Conservation (phyloP, 306 rosid genomes). For the Aeschynomene evenia region DNA sequence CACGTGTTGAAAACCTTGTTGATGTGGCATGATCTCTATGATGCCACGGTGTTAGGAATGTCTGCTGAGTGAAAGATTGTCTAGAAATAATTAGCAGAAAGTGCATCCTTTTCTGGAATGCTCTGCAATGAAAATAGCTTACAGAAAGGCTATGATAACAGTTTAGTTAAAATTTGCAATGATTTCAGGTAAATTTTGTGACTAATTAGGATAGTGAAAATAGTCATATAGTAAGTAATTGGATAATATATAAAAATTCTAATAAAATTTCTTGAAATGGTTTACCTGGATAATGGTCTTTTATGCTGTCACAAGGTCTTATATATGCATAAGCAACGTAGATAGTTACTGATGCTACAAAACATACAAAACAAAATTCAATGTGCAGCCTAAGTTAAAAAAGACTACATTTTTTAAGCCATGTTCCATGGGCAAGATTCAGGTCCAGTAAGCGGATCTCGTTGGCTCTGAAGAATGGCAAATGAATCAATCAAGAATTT, state of each 20-base stretch:
- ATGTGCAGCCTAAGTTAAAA: not conserved
- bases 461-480: not conserved
- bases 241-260: no score
- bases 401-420: not conserved
- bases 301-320: no score
- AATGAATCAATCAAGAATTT: not conserved
- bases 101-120: not conserved
- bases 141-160: not conserved
- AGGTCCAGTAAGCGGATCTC: not conserved
- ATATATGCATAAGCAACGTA: not conserved
- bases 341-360: not conserved
- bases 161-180: not conserved
- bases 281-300: no score
- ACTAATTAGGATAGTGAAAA: not conserved
- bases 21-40: constrained; percentile 37
- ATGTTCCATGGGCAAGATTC: not conserved
- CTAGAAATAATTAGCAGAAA: not conserved
- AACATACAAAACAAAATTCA: not conserved
- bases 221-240: not conserved
- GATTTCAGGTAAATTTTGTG: not conserved
- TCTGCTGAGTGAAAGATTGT: not conserved
- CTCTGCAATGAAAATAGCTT: not conserved
- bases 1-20: constrained; percentile 18
- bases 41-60: constrained; percentile 19
- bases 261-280: no score